These are phyloP conservation scores for Polygonum aviculare DNA, from an alignment of 148 eudicot genomes.

Conservation along the genomic window DNA sequence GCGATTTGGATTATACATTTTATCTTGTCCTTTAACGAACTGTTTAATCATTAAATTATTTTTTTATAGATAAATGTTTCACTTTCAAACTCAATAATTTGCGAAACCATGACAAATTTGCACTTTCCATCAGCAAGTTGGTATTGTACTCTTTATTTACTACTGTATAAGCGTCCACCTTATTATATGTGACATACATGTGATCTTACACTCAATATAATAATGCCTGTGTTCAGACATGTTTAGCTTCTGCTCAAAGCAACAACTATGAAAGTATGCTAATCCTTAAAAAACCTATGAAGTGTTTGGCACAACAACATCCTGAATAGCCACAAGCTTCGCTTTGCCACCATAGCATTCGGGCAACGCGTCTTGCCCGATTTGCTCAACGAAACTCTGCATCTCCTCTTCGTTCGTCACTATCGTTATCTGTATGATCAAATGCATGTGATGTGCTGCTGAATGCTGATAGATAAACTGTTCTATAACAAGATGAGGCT, in stretches of 20 bases:
- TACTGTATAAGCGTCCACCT: not conserved
- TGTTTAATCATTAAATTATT: too few species aligned
- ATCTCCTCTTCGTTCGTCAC: conserved; percentile 41
- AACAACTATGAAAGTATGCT: not conserved
- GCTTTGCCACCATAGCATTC: conserved; percentile 46
- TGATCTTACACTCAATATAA: not conserved
- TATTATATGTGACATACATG: not conserved
- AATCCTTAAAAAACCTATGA: not conserved
- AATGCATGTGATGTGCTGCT: not conserved
- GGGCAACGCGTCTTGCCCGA: conserved; percentile 40
- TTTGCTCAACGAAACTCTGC: conserved; percentile 17
- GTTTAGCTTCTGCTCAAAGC: not conserved
- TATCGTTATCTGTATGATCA: conserved; percentile 32
- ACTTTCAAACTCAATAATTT: not conserved
- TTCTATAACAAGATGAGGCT: not conserved
- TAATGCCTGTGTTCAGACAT: not conserved
- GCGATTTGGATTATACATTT: too few species aligned
- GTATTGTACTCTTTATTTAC: not conserved
- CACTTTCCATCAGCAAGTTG: not conserved
- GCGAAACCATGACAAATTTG: not conserved
- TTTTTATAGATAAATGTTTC: too few species aligned
- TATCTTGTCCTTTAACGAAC: too few species aligned
- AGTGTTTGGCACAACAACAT: conserved; percentile 10
- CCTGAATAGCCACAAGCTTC: conserved; percentile 37
- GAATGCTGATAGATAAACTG: not conserved